A percentile compares a stretch with the other conserved stretches of the same genome.
Evolutionary conservation across 2,329 filamentous ascomycete genomes (phyloP).

Genomic region (Aspergillus sp.): DNA sequence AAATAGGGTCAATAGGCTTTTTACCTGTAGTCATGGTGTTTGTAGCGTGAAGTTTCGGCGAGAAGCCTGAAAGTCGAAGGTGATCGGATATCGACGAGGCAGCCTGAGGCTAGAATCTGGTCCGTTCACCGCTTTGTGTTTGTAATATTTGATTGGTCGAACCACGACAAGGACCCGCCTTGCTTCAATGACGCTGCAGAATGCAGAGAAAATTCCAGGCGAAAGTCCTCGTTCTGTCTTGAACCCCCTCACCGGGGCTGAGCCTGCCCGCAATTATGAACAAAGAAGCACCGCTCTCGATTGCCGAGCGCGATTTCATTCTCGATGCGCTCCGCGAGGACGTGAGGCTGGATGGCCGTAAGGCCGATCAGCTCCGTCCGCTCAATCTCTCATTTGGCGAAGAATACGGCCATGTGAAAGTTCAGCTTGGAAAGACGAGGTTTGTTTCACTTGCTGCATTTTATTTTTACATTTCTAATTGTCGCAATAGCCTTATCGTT

Average conservation of each 20-base stretch:
- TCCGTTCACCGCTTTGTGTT: slow-evolving; percentile 7
- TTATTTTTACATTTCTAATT: neutral
- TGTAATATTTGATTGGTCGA: slow-evolving; percentile 7
- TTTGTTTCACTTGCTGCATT: slow-evolving; percentile 39
- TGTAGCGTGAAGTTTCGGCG: slow-evolving; percentile 3
- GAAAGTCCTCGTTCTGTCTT: slow-evolving; percentile 16
- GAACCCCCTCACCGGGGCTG: slow-evolving; percentile 23
- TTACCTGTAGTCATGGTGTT: slow-evolving; percentile 45
- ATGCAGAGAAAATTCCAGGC: slow-evolving; percentile 19
- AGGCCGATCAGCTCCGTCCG: slow-evolving; percentile 75
- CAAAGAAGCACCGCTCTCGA: slow-evolving; percentile 84
- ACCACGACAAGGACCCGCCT: slow-evolving; percentile 13
- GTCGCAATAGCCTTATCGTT: slow-evolving; percentile 51
- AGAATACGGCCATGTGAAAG: slow-evolving; percentile 86
- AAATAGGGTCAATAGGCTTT: neutral
- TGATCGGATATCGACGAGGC: neutral
- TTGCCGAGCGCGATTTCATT: slow-evolving; percentile 85
- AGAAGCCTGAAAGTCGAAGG: neutral
- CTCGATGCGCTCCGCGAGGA: slow-evolving; percentile 77
- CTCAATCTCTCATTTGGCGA: slow-evolving; percentile 81
- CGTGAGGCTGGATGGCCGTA: slow-evolving; percentile 79
- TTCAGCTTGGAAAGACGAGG: slow-evolving; percentile 88
- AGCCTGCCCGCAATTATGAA: slow-evolving; percentile 64
- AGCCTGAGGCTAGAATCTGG: slow-evolving; percentile 16
- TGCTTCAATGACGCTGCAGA: slow-evolving; percentile 20